phyloP scores from a whole-genome alignment of 2,329 filamentous ascomycete species.

The Byssothecium circinans region DNA sequence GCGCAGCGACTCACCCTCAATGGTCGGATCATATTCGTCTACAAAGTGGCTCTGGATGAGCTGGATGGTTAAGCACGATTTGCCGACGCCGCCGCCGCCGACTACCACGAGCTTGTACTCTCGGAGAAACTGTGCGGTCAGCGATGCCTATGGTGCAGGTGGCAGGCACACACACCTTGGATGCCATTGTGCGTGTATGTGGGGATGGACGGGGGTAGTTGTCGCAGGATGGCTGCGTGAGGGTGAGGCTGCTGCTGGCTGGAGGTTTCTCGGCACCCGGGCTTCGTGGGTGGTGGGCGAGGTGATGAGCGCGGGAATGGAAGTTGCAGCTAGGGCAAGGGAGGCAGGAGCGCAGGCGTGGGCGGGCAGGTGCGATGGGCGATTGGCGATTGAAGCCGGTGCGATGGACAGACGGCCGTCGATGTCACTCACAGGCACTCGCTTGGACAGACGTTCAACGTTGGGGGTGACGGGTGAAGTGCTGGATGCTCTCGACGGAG shows the following conservation, averaged over 20 bases:
- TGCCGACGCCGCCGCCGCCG: slow-evolving; percentile 96
- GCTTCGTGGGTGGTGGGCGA: not conserved
- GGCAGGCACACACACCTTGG: slow-evolving; percentile 34
- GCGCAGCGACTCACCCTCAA: slow-evolving; percentile 72
- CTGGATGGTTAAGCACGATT: slow-evolving; percentile 98
- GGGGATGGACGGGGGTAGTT: not conserved
- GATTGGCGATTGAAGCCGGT: too few relatives aligned
- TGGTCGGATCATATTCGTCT: slow-evolving; percentile 98
- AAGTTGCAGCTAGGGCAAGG: slow-evolving; percentile 9
- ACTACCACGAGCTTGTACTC: slow-evolving; percentile 76
- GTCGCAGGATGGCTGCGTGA: not conserved
- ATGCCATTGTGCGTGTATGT: slow-evolving; percentile 32
- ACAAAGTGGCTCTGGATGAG: slow-evolving; percentile 84
- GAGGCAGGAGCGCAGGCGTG: slow-evolving; percentile 1
- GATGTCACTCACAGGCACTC: too few relatives aligned
- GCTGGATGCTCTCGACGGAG: slow-evolving; percentile 5
- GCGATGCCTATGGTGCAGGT: slow-evolving; percentile 13
- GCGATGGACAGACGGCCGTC: not conserved
- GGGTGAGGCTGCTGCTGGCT: not conserved
- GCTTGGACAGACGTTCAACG: not conserved
- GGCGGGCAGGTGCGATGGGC: slow-evolving; percentile 1
- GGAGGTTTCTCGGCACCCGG: too few relatives aligned
- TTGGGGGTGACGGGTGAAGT: not conserved
- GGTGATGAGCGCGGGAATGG: slow-evolving; percentile 17
- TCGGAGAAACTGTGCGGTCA: slow-evolving; percentile 51